A percentile compares a stretch with the other conserved stretches of the same genome.
phyloP scores from a whole-genome alignment of 116 monocot species.

The Zostera marina region DNA sequence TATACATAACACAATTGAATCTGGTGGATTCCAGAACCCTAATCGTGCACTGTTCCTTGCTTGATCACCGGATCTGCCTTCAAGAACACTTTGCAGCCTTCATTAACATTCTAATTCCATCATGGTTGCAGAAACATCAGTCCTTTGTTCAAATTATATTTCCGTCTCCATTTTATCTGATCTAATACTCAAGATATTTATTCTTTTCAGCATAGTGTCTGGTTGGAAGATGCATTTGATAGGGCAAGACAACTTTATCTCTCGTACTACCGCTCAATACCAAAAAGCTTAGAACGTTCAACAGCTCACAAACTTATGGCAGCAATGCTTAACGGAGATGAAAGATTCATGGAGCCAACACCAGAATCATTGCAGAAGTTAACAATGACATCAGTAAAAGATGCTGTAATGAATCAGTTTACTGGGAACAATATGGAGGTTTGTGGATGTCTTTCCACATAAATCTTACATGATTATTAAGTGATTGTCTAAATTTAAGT shows the following conservation, averaged over 20 bases:
- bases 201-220: conserved; percentile 77
- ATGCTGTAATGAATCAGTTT: conserved; percentile 98
- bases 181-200: neutral
- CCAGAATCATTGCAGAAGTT: conserved; percentile 80
- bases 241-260: conserved; percentile 87
- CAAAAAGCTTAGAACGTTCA: conserved; percentile 95
- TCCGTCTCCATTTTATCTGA: too few species aligned
- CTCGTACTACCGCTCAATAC: conserved; percentile 92
- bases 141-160: too few species aligned
- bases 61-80: too few species aligned
- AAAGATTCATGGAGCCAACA: conserved; percentile 90
- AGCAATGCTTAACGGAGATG: conserved; percentile 94
- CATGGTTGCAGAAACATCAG: neutral
- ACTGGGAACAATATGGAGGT: conserved; percentile 91
- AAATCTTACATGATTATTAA: neutral
- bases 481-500: neutral
- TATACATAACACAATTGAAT: too few species aligned
- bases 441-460: conserved; percentile 1
- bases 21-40: too few species aligned
- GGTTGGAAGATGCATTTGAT: conserved; percentile 99
- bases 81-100: too few species aligned
- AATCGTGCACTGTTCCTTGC: neutral
- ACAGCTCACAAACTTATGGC: conserved; percentile 95
- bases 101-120: neutral
- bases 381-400: conserved; percentile 66